Conservation (phyloP, 1,139 yeast species). For the Candida glucosophila region DNA sequence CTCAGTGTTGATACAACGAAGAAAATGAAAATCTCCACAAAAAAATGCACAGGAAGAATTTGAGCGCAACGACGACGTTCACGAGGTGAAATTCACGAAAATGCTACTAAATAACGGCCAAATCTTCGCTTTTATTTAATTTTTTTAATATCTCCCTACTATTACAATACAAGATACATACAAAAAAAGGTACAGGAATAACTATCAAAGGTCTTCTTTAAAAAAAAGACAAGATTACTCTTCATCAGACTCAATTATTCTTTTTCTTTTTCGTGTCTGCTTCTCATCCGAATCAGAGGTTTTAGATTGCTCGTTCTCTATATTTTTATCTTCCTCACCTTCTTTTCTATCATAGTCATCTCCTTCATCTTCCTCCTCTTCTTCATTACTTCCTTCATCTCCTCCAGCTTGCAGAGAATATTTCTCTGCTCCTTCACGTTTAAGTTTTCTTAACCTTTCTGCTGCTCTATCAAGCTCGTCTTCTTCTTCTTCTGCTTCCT, state of each 20-base stretch:
- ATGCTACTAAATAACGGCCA: no score
- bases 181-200: conserved; percentile 15
- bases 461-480: conserved; percentile 54
- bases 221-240: conserved; percentile 32
- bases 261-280: conserved; percentile 28
- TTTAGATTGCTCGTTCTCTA: conserved; percentile 38
- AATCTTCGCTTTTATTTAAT: no score
- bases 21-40: no score
- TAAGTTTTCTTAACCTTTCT: conserved; percentile 52
- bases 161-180: conserved; percentile 2
- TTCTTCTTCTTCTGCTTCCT: conserved; percentile 53
- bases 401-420: conserved; percentile 35
- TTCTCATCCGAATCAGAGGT: no score
- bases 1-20: no score
- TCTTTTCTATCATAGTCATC: conserved; percentile 52
- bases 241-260: conserved; percentile 38
- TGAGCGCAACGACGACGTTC: no score
- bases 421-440: conserved; percentile 46
- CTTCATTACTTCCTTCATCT: conserved; percentile 55
- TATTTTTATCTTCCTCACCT: conserved; percentile 43
- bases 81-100: no score
- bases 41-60: no score
- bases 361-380: conserved; percentile 43
- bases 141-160: no score
- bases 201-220: conserved; percentile 36